Percentiles rank a stretch among this genome's conserved stretches.
Conservation (phyloP, 2,329 filamentous ascomycete genomes). For the Fusarium palustre region DNA sequence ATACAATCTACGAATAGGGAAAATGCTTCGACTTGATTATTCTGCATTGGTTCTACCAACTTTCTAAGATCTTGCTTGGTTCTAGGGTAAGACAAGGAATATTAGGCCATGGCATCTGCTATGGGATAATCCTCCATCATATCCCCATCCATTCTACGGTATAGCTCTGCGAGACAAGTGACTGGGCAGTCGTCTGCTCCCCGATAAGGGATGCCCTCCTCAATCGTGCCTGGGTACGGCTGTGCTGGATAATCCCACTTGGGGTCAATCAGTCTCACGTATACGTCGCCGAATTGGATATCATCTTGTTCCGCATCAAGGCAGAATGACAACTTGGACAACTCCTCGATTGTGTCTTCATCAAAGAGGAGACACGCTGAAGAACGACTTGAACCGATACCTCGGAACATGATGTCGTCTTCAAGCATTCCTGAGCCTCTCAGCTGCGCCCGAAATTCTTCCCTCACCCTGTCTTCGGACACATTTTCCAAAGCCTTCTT, state of each 20-base stretch:
- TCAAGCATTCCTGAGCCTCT: slow-evolving; percentile 15
- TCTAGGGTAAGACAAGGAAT: background rate
- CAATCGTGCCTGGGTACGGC: slow-evolving; percentile 6
- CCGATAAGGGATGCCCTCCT: slow-evolving; percentile 2
- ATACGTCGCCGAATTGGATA: background rate
- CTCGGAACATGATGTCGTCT: slow-evolving; percentile 23
- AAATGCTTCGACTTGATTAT: background rate
- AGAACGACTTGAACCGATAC: slow-evolving; percentile 11
- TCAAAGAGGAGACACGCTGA: slow-evolving; percentile 21
- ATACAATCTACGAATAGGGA: background rate
- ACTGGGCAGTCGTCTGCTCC: slow-evolving; percentile 9
- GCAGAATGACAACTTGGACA: slow-evolving; percentile 6
- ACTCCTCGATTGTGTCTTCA: background rate
- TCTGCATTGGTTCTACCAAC: background rate
- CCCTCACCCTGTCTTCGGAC: slow-evolving; percentile 32
- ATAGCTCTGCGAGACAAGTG: slow-evolving; percentile 9
- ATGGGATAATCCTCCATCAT: slow-evolving; percentile 27
- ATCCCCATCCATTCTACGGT: slow-evolving; percentile 20
- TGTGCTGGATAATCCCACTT: slow-evolving; percentile 27
- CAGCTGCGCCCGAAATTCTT: slow-evolving; percentile 31
- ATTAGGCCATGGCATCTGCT: background rate
- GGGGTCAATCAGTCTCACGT: slow-evolving; percentile 20
- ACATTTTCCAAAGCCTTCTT: slow-evolving; percentile 19
- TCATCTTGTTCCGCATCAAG: slow-evolving; percentile 15
- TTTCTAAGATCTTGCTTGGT: background rate